Evolutionary conservation across 1,284 basidiomycete genomes (phyloP), one percentile per base, ranked within the genome.

Genomic region (Ustilago lituana): DNA sequence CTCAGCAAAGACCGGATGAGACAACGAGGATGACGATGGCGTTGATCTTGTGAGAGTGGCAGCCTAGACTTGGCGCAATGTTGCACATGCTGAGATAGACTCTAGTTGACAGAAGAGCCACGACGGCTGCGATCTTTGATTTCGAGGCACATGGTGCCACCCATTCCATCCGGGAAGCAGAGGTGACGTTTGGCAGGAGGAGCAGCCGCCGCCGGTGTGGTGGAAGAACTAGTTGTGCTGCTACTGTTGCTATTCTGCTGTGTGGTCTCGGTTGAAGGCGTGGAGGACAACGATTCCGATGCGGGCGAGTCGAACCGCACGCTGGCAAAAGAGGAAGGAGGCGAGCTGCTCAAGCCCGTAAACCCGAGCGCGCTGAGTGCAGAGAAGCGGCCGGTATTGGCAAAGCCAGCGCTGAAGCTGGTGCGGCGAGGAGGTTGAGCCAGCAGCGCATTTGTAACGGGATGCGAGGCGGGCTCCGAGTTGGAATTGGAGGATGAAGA

Each of bases 111-210:
- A n/a, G 54, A 48, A 7, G 68, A 71, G 4, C 68, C 61, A 19
- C 68, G 62, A 33, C 68, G 63, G 19, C 33, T 55, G 19, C 63
- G 54, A 35, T 63, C 68, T 35, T 63, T 64, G 52, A 55, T 36
- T 32, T 71, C 68, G 38, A 66, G 29, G 43, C 68, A 71, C 39
- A 71, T 57, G 14, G 68, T 67, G 3, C 68, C 68, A 4, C 68
- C 68, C 55, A 62, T 62, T 4, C 63, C 68, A 27, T 71, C 68
- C 2, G 68, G 68, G 50, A 71, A 62, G 44, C 68, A 71, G 10
- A 66, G 43, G 46, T 71, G 68, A 9, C 63, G 52, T 43, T 60
- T 70, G 8, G 39, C 45, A 7, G 51, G 51, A 5, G 54, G 55
- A 5, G 37, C 38, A 5, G 37, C 36, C n/a, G 50, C 19, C 10